A percentile compares a stretch with the other conserved stretches of the same genome.
Evolutionary conservation across 306 rosid species (phyloP).

Genomic region (Oxytropis ochrocephala): DNA sequence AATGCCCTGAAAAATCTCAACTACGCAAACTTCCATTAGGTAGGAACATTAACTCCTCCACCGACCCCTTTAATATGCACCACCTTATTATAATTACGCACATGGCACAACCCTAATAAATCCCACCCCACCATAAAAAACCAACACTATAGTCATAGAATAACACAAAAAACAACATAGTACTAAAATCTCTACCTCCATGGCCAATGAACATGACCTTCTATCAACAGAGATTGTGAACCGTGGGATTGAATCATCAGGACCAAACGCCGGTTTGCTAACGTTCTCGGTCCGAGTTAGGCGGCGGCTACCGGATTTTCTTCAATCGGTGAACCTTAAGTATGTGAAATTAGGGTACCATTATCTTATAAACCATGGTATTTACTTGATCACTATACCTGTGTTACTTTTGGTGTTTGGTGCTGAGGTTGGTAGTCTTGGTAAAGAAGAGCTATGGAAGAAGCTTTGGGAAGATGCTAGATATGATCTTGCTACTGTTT

Average conservation of each 20-base stretch:
- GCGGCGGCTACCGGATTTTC: constrained; percentile 72
- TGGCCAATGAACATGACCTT: constrained; percentile 62
- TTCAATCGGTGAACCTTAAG: constrained; percentile 82
- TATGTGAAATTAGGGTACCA: constrained; percentile 83
- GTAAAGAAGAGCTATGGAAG: constrained; percentile 70
- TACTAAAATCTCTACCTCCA: neutral
- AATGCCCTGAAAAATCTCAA: constrained; percentile 51
- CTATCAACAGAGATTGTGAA: constrained; percentile 79
- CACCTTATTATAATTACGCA: neutral
- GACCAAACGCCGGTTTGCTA: constrained; percentile 82
- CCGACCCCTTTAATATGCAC: constrained; percentile 22
- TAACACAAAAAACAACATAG: neutral
- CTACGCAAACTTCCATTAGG: constrained; percentile 43
- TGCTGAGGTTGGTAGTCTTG: constrained; percentile 78
- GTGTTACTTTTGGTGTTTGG: constrained; percentile 66
- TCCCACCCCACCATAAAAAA: neutral
- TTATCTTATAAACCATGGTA: constrained; percentile 76
- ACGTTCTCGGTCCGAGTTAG: constrained; percentile 80
- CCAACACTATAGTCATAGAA: too few relatives aligned
- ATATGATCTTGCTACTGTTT: constrained; percentile 67
- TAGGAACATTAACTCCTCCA: constrained; percentile 54
- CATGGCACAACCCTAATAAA: neutral
- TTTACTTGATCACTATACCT: constrained; percentile 74
- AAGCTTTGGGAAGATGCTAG: constrained; percentile 77
- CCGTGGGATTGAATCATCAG: constrained; percentile 69